Evolutionary conservation across 179 eudicot genomes (phyloP), one percentile per base, ranked within the genome.

Genomic region (Silene vulgaris): DNA sequence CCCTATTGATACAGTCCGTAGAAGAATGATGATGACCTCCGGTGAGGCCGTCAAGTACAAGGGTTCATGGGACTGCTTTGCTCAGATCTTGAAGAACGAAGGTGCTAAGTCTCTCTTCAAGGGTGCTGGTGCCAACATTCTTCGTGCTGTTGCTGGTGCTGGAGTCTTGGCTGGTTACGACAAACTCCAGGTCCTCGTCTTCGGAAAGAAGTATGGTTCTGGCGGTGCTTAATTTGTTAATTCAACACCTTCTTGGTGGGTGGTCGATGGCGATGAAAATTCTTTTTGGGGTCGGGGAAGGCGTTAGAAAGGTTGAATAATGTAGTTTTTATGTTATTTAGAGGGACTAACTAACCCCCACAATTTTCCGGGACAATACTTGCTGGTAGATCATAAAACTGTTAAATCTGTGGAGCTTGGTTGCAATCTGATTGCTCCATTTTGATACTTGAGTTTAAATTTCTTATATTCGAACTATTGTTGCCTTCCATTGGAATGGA

Each of bases 11-110:
- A 89, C 90, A 0, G 93, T 89, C 5, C 86, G 92, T 5, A 86
- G 92, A 89, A 90, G 95, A 83, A 90, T 90, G 95, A 90, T 90
- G 91, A 90, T 90, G 96, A 90, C 96, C 32, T 90, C 96, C 23
- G 96, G 96, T 74, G 90, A 90, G 76, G 96, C 96, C 2, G 96
- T 90, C 67, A 90, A 90, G 88, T 90, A 90, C 87, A 90, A 87
- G 87, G 86, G 92, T 68, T 87, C 92, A 1, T 2, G 86, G 5
- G 96, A 90, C 66, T 91, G 92, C 40, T 90, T 90, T 71, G 29
- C 71, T 16, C 92, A 88, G 75, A 87, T 90, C 60, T 29, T 90
- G 35, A 90, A 88, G 88, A 89, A 89, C 29, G 96, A 90, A 87
- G 96, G 92, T 16, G 65, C 88, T 67, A 90, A 87, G 77, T 90